Percentiles rank a stretch among this genome's conserved stretches.
phyloP scores from a whole-genome alignment of 768 basidiomycete genomes.

The Chlorophyllum brunneum region DNA sequence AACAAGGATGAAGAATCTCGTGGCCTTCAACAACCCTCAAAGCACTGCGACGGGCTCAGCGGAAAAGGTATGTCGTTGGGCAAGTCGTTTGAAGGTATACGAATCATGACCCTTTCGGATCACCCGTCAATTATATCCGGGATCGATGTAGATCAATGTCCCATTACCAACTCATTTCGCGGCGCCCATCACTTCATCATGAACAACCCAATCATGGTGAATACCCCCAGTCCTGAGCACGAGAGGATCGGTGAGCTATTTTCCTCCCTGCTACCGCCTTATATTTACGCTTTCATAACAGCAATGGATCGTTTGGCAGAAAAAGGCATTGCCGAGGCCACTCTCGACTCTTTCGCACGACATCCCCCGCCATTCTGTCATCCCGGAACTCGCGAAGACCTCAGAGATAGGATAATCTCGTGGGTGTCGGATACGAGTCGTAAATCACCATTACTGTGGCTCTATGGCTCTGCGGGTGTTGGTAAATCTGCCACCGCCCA shows the following conservation, averaged over 20 bases:
- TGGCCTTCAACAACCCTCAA: too few relatives aligned
- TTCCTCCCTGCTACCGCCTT: background rate
- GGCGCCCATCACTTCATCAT: background rate
- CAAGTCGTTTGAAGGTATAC: too few relatives aligned
- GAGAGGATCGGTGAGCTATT: background rate
- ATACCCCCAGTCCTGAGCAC: background rate
- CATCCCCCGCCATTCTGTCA: background rate
- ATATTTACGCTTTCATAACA: background rate
- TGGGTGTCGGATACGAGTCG: background rate
- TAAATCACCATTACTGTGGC: background rate
- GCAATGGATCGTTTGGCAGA: background rate
- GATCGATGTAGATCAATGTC: too few relatives aligned
- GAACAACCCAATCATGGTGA: background rate
- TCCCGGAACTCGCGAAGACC: background rate
- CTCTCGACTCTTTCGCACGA: background rate
- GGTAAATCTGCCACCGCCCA: slow-evolving; percentile 11
- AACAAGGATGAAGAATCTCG: too few relatives aligned
- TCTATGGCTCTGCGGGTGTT: slow-evolving; percentile 10
- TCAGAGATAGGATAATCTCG: background rate
- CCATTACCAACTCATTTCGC: too few relatives aligned
- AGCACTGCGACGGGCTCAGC: too few relatives aligned
- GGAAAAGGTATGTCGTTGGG: too few relatives aligned
- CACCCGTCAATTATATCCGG: too few relatives aligned
- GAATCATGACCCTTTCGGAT: too few relatives aligned
- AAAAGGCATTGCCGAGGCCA: background rate